phyloP scores from a whole-genome alignment of 805 yeast genomes.

The Jamesozyma spencerorum region DNA sequence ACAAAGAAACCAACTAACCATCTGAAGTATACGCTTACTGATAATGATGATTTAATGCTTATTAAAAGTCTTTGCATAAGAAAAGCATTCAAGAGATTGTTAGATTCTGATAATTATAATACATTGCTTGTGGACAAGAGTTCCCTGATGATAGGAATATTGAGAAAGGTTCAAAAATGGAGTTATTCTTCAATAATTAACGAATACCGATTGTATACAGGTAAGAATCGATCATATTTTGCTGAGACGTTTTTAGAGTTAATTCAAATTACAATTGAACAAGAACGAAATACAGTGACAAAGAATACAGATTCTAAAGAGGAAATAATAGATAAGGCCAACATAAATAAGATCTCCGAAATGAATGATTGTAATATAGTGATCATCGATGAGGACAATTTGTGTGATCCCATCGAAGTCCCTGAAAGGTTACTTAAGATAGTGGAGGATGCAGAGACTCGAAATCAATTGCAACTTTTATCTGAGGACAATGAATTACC shows the following conservation, averaged over 20 bases:
- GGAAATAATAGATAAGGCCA: neutral
- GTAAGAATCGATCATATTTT: constrained; percentile 62
- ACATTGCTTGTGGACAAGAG: constrained; percentile 70
- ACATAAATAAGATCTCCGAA: neutral
- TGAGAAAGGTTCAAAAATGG: constrained; percentile 84
- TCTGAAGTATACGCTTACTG: constrained; percentile 20
- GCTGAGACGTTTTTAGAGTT: constrained; percentile 79
- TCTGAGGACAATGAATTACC: constrained; percentile 5
- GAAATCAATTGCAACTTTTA: neutral
- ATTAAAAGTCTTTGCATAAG: constrained; percentile 56
- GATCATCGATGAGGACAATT: constrained; percentile 23
- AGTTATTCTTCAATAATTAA: constrained; percentile 71
- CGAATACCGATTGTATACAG: constrained; percentile 73
- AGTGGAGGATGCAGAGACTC: constrained; percentile 17
- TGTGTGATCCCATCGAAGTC: constrained; percentile 20
- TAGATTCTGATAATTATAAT: constrained; percentile 57
- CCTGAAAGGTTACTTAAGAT: constrained; percentile 22
- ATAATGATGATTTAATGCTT: constrained; percentile 64
- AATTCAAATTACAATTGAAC: constrained; percentile 36
- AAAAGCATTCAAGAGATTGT: constrained; percentile 53
- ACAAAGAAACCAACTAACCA: neutral
- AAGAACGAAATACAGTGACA: constrained; percentile 11
- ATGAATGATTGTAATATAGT: constrained; percentile 7
- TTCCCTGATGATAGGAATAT: constrained; percentile 67
- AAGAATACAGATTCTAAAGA: neutral